A percentile compares a stretch with the other conserved stretches of the same genome.
Evolutionary conservation across 2,329 filamentous ascomycete species (phyloP).

Genomic region (Botryotinia globosa): DNA sequence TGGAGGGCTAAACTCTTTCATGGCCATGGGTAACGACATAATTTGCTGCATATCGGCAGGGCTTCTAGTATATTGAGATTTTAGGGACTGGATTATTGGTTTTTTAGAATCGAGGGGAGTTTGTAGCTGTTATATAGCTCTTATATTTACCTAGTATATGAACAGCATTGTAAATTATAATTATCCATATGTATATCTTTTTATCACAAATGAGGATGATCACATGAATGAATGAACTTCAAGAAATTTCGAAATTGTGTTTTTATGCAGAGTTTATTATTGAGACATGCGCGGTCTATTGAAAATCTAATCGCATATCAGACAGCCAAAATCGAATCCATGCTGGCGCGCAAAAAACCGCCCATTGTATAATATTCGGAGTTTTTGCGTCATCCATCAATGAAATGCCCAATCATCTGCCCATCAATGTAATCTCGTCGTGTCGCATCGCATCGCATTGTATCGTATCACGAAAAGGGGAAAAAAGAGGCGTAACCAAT

Average conservation of each 20-base stretch:
- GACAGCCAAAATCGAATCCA: constrained; percentile 11
- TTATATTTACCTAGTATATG: background rate
- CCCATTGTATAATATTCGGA: background rate
- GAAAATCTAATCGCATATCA: constrained; percentile 13
- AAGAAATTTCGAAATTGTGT: background rate
- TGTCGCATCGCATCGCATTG: background rate
- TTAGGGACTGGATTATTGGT: background rate
- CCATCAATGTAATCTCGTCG: background rate
- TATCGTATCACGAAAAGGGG: background rate
- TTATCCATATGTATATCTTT: background rate
- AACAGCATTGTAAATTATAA: background rate
- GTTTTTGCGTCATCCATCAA: constrained; percentile 7
- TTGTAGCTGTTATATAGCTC: background rate
- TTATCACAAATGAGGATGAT: background rate
- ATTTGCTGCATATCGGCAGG: background rate
- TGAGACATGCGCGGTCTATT: constrained; percentile 3
- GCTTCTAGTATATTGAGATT: background rate
- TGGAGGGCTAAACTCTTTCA: background rate
- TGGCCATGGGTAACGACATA: background rate
- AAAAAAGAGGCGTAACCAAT: constrained; percentile 6
- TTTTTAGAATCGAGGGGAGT: no score
- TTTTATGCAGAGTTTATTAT: background rate
- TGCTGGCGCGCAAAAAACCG: background rate
- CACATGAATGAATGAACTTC: background rate
- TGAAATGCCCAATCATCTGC: constrained; percentile 5